A percentile compares a stretch with the other conserved stretches of the same genome.
Evolutionary conservation across 805 yeast species (phyloP).

Genomic region (Candida xiaguanensis): DNA sequence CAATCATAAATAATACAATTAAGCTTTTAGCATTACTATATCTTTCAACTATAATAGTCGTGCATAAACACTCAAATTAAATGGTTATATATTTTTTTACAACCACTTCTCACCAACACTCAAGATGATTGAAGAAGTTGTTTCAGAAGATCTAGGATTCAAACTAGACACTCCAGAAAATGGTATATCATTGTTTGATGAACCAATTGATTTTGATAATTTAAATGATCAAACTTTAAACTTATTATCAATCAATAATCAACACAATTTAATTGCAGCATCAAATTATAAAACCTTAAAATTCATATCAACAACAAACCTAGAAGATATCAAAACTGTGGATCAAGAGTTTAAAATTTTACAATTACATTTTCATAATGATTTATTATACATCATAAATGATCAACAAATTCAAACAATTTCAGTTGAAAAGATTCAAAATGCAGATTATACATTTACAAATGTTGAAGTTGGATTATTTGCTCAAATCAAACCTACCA

Average conservation of each 20-base stretch:
- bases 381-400: conserved; percentile 23
- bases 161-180: conserved; percentile 21
- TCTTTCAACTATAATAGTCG: too few species aligned
- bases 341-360: conserved; percentile 10
- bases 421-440: background rate
- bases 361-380: conserved; percentile 27
- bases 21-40: too few species aligned
- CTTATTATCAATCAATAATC: conserved; percentile 27
- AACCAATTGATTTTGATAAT: conserved; percentile 20
- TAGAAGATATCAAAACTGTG: background rate
- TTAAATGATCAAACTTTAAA: conserved; percentile 15
- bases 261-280: conserved; percentile 24
- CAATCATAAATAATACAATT: too few species aligned
- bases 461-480: conserved; percentile 1
- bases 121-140: conserved; percentile 10
- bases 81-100: too few species aligned
- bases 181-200: conserved; percentile 23
- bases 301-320: conserved; percentile 16
- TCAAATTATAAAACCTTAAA: conserved; percentile 25
- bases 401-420: conserved; percentile 10
- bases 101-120: too few species aligned
- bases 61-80: too few species aligned
- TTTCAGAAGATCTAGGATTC: conserved; percentile 39
- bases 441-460: background rate
- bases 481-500: conserved; percentile 2